Base-by-base conservation (phyloP, 371 early-diverging fungal species). In the Apophysomyces sp. region DNA sequence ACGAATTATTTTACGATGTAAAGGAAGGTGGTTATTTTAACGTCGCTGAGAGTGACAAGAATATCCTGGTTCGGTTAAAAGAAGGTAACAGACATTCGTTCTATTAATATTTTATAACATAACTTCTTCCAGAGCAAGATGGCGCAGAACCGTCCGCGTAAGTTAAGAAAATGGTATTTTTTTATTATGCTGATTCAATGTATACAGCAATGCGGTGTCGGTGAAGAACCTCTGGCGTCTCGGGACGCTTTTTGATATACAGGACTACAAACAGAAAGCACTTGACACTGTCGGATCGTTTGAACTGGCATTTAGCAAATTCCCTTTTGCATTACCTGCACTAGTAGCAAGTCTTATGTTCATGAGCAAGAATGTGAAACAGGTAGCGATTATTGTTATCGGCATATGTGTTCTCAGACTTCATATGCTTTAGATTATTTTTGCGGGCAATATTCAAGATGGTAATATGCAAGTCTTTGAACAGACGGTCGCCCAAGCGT, bases 111-210 rank as follows among this genome's bases (percentile, higher is more conserved):
- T 5, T 26, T 56, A 30, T 53, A 12, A 37, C 11, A 27, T 26
- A 34, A 18, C 13, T 53, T 21, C 40, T 52, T 34, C 18, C 31
- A 82, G 88, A 86, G 55, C 83, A 85, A 66, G 89, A 89, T 67
- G 86, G 87, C 15, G 87, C 89, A 0, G 89, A 89, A 61, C 89
- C 89, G 16, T 78, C 87, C 27, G 66, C 82, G 73, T 78, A 66
- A 62, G 74, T 41, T n/a, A 4, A 34, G 32, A 27, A 8, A 34
- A 30, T 30, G 12, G 40, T 34, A 32, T 32, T 21, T 4, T 39
- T 36, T 24, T 53, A 7, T 18, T 36, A 3, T 57, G 24, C 52
- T 58, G 15, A 39, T 5, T 13, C 30, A 30, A 18, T 27, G 3
- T 15, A 15, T 31, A 39, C 54, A 79, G 80, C 6, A 82, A 82